These are phyloP conservation scores for Xylariaceae sp. DNA, from an alignment of 2,329 filamentous ascomycete species.

Conservation along the genomic window DNA sequence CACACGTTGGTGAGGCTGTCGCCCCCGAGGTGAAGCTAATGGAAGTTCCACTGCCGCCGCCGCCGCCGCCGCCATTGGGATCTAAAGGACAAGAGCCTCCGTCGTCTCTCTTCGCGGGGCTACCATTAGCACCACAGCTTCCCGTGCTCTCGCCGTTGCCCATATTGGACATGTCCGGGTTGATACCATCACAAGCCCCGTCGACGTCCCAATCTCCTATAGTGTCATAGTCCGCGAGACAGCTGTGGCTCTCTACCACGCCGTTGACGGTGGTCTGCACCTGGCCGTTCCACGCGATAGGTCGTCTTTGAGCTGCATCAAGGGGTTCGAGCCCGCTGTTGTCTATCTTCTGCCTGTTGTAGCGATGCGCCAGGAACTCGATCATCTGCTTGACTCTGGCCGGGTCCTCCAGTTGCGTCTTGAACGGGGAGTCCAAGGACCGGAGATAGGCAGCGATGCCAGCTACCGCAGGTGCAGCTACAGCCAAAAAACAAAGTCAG, in stretches of 20 bases:
- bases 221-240: constrained; percentile 1
- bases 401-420: background rate
- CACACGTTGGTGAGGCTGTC: background rate
- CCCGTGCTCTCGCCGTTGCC: background rate
- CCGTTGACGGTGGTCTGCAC: background rate
- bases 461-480: background rate
- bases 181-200: background rate
- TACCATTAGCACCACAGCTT: background rate
- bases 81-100: background rate
- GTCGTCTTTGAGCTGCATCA: background rate
- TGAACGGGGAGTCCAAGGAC: background rate
- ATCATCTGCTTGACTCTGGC: background rate
- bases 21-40: background rate
- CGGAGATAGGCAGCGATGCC: constrained; percentile 1
- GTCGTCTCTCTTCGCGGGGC: background rate
- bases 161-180: background rate
- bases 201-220: background rate
- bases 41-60: background rate
- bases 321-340: background rate
- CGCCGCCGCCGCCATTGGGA: background rate
- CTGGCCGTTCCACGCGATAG: background rate
- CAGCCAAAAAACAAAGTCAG: background rate
- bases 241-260: background rate
- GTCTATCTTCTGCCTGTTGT: background rate
- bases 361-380: background rate